Evolutionary conservation across 495 filamentous ascomycete genomes (phyloP).

Genomic region (Penicillium turbatum): DNA sequence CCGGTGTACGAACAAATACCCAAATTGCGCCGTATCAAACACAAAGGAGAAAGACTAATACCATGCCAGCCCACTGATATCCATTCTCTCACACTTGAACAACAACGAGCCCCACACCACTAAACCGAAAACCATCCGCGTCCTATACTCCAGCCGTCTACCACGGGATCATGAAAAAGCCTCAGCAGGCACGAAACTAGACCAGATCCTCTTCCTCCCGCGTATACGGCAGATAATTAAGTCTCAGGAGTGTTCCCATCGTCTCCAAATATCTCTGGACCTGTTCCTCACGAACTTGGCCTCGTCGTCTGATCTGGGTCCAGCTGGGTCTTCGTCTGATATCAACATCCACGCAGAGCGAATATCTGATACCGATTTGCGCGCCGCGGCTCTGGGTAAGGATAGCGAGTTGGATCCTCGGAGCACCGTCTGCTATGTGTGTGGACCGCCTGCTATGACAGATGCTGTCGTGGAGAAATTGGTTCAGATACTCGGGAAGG

Average conservation of each 20-base stretch:
- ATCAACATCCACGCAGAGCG: conserved; percentile 20
- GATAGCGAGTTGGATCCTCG: conserved; percentile 34
- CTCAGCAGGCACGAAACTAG: conserved; percentile 44
- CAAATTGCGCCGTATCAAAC: background rate
- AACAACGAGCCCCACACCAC: conserved; percentile 21
- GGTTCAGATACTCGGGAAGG: conserved; percentile 46
- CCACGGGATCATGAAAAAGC: conserved; percentile 17
- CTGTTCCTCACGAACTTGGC: conserved; percentile 38
- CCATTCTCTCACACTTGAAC: conserved; percentile 46
- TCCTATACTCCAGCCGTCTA: conserved; percentile 45
- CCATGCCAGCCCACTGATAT: conserved; percentile 53
- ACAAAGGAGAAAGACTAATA: background rate
- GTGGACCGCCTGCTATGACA: conserved; percentile 75
- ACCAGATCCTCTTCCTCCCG: conserved; percentile 59
- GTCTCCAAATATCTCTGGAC: conserved; percentile 31
- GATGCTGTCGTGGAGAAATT: conserved; percentile 66
- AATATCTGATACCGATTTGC: conserved; percentile 41
- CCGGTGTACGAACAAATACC: background rate
- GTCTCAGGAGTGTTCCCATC: conserved; percentile 26
- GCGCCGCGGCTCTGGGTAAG: conserved; percentile 38
- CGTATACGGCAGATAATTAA: conserved; percentile 43
- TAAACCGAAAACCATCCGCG: conserved; percentile 27
- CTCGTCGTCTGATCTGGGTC: conserved; percentile 3
- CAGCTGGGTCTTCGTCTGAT: conserved; percentile 33
- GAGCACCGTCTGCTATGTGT: conserved; percentile 66